phyloP scores from a whole-genome alignment of 2,329 filamentous ascomycete genomes.

The Hypoxylon sp. region DNA sequence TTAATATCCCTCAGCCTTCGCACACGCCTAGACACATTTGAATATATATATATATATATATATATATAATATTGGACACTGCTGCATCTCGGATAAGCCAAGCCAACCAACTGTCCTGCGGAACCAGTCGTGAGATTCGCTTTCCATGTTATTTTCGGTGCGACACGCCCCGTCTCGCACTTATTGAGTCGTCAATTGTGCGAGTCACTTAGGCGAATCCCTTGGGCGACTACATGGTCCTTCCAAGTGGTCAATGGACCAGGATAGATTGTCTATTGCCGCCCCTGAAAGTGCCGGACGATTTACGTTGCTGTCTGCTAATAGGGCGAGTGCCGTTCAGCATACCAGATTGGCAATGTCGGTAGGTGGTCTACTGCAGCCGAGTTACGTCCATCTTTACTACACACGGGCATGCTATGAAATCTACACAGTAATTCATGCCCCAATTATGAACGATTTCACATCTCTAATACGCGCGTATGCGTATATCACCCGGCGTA shows the following conservation, averaged over 20 bases:
- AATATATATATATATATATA: conserved; percentile 15
- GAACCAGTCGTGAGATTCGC: conserved; percentile 10
- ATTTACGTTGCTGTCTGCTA: conserved; percentile 28
- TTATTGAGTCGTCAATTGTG: conserved; percentile 41
- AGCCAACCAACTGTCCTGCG: conserved; percentile 8
- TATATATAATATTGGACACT: conserved; percentile 39
- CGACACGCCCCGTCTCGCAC: conserved; percentile 30
- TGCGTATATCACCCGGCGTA: conserved; percentile 4
- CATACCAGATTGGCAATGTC: conserved; percentile 29
- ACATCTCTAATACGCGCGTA: conserved; percentile 4
- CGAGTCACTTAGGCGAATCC: conserved; percentile 28
- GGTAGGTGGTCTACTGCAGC: conserved; percentile 33
- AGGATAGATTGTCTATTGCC: conserved; percentile 32
- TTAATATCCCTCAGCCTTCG: conserved; percentile 15
- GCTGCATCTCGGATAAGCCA: conserved; percentile 30
- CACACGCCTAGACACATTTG: conserved; percentile 22
- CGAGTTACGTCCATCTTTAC: conserved; percentile 18
- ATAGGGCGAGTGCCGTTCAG: conserved; percentile 15
- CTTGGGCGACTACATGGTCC: conserved; percentile 24
- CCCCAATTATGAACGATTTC: conserved; percentile 11
- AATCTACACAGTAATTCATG: conserved; percentile 14
- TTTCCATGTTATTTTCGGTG: conserved; percentile 31
- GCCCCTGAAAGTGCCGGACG: conserved; percentile 34
- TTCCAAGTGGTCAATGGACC: conserved; percentile 37
- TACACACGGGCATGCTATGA: conserved; percentile 13